Evolutionary conservation across 371 early-diverging fungal species (phyloP).

Genomic region (Cokeromyces recurvatus): DNA sequence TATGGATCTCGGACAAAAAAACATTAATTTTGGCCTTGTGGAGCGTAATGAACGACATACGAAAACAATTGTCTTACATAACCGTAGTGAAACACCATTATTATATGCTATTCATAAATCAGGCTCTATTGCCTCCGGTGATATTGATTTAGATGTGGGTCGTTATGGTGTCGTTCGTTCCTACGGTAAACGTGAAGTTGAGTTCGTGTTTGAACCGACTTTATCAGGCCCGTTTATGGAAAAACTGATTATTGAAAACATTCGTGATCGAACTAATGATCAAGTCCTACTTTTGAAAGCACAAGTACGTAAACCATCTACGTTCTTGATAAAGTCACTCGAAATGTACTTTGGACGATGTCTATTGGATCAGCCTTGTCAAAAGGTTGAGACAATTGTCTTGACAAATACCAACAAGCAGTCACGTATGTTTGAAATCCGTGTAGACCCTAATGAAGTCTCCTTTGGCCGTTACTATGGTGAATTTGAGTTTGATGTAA

Average conservation of each 20-base stretch:
- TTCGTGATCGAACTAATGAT: slow-evolving; percentile 81
- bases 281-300: slow-evolving; percentile 87
- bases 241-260: slow-evolving; percentile 84
- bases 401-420: slow-evolving; percentile 81
- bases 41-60: slow-evolving; percentile 85
- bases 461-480: slow-evolving; percentile 54
- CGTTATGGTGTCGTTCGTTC: slow-evolving; percentile 89
- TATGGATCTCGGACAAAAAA: slow-evolving; percentile 93
- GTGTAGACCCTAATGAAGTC: slow-evolving; percentile 71
- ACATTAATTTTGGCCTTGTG: slow-evolving; percentile 93
- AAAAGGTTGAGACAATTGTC: slow-evolving; percentile 48
- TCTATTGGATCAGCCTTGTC: slow-evolving; percentile 46
- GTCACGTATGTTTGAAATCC: slow-evolving; percentile 77
- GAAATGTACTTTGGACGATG: slow-evolving; percentile 78
- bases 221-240: slow-evolving; percentile 87
- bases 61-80: slow-evolving; percentile 88
- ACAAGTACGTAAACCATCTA: slow-evolving; percentile 83
- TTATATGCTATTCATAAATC: slow-evolving; percentile 93
- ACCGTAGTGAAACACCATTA: slow-evolving; percentile 86
- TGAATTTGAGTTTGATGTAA: slow-evolving; percentile 69
- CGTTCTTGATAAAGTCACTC: slow-evolving; percentile 77
- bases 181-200: slow-evolving; percentile 88
- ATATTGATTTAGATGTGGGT: slow-evolving; percentile 72
- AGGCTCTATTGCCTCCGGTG: slow-evolving; percentile 93
- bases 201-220: slow-evolving; percentile 89